Percentiles rank a stretch among this genome's conserved stretches.
phyloP scores from a whole-genome alignment of 2,329 filamentous ascomycete genomes.

The Epichloe glyceriae region DNA sequence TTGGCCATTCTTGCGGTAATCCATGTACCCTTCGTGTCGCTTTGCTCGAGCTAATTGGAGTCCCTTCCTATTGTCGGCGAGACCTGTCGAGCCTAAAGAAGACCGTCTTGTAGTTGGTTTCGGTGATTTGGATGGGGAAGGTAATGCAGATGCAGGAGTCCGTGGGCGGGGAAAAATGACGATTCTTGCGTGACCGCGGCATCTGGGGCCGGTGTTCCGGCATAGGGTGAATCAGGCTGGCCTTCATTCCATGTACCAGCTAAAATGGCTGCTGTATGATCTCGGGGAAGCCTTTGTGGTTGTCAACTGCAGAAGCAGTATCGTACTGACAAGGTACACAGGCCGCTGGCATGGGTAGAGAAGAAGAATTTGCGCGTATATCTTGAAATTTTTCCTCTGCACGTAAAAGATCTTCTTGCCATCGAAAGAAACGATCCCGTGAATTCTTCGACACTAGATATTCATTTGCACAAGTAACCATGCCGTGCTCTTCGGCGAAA shows the following conservation, averaged over 20 bases:
- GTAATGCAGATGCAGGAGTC: neutral
- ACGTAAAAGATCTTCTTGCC: slow-evolving; percentile 59
- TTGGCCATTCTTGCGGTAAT: neutral
- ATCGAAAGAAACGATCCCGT: slow-evolving; percentile 64
- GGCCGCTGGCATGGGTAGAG: slow-evolving; percentile 7
- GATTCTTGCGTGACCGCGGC: slow-evolving; percentile 8
- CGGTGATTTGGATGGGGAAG: neutral
- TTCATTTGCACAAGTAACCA: slow-evolving; percentile 62
- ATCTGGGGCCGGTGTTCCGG: slow-evolving; percentile 16
- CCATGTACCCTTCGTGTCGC: neutral
- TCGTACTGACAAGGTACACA: slow-evolving; percentile 22
- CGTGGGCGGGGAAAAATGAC: slow-evolving; percentile 3
- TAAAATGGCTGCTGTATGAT: slow-evolving; percentile 42
- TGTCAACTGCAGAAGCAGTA: slow-evolving; percentile 16
- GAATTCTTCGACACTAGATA: slow-evolving; percentile 69
- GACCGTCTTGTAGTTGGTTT: neutral
- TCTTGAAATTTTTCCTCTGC: slow-evolving; percentile 36
- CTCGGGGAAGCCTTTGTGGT: slow-evolving; percentile 18
- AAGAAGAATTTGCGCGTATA: slow-evolving; percentile 8
- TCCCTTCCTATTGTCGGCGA: neutral
- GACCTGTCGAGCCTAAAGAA: neutral
- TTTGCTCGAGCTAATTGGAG: neutral
- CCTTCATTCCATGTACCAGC: slow-evolving; percentile 51
- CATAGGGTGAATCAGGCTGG: slow-evolving; percentile 44
- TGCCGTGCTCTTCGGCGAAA: slow-evolving; percentile 72